A percentile compares a stretch with the other conserved stretches of the same genome.
Evolutionary conservation across 352 stramenopile species (phyloP).

Genomic region (Peronospora belbahrii): DNA sequence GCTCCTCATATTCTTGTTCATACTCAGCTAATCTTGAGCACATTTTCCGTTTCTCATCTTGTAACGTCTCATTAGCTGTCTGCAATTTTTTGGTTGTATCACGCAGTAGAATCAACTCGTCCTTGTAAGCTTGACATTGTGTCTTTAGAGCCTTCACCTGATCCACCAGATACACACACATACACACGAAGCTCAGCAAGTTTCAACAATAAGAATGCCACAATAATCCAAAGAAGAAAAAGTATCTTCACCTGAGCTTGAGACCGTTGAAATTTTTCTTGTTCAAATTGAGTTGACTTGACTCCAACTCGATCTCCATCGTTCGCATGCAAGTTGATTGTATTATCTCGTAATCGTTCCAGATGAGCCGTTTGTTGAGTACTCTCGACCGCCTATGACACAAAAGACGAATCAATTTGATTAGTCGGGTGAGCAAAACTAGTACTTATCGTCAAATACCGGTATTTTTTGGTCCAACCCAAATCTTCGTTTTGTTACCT

Average conservation of each 20-base stretch:
- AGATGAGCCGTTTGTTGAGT: constrained; percentile 14
- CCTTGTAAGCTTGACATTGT: constrained; percentile 31
- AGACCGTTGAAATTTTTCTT: constrained; percentile 36
- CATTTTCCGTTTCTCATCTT: constrained; percentile 32
- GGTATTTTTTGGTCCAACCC: too few relatives aligned
- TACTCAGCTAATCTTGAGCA: constrained; percentile 47
- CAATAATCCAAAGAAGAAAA: neutral
- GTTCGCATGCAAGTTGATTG: constrained; percentile 1
- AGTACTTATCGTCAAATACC: too few relatives aligned
- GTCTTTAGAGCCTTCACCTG: constrained; percentile 37
- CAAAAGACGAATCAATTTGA: too few relatives aligned
- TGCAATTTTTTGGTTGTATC: constrained; percentile 22
- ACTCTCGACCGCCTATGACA: constrained; percentile 22
- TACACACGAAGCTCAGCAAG: too few relatives aligned
- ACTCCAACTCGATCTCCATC: too few relatives aligned
- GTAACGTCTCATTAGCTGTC: constrained; percentile 32
- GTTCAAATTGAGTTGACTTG: too few relatives aligned
- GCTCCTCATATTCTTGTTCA: constrained; percentile 54
- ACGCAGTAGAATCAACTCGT: constrained; percentile 28
- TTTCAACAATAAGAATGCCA: too few relatives aligned
- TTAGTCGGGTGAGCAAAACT: too few relatives aligned
- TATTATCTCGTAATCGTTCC: constrained; percentile 6
- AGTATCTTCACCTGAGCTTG: constrained; percentile 36
- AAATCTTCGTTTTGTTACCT: too few relatives aligned
- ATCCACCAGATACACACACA: too few relatives aligned